Conservation (phyloP, 2,329 filamentous ascomycete species). For the Sarocladium brachiariae region DNA sequence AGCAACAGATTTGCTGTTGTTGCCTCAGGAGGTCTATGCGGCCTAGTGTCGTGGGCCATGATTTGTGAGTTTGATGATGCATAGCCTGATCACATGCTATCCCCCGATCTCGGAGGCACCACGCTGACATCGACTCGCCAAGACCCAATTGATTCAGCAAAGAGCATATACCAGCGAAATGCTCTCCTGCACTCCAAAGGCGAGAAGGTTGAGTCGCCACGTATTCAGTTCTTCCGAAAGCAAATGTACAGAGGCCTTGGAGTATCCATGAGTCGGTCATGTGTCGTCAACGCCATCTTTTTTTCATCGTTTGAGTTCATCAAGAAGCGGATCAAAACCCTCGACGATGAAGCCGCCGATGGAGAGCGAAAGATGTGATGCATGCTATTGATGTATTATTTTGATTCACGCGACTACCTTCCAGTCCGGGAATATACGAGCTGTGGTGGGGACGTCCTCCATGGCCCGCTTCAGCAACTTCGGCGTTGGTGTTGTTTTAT, state of each 20-base stretch:
- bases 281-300: conserved; percentile 80
- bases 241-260: conserved; percentile 78
- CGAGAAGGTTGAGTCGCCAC: conserved; percentile 58
- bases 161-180: conserved; percentile 80
- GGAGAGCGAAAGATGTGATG: conserved; percentile 6
- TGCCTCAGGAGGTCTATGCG: conserved; percentile 71
- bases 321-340: conserved; percentile 58
- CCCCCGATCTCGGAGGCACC: neutral
- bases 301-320: conserved; percentile 83
- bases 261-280: conserved; percentile 77
- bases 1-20: conserved; percentile 75
- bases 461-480: too few relatives aligned
- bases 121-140: neutral
- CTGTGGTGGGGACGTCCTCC: too few relatives aligned
- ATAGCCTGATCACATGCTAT: neutral
- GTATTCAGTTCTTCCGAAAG: conserved; percentile 69
- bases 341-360: conserved; percentile 35
- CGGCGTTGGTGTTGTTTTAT: conserved; percentile 1
- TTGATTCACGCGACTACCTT: too few relatives aligned
- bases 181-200: conserved; percentile 63
- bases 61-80: conserved; percentile 55
- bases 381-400: neutral
- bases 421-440: too few relatives aligned
- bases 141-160: conserved; percentile 73
- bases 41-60: conserved; percentile 75